Percentiles rank a stretch among this genome's conserved stretches.
Conservation (phyloP, 176 grass and related monocot genomes). For the Triticum turgidum region DNA sequence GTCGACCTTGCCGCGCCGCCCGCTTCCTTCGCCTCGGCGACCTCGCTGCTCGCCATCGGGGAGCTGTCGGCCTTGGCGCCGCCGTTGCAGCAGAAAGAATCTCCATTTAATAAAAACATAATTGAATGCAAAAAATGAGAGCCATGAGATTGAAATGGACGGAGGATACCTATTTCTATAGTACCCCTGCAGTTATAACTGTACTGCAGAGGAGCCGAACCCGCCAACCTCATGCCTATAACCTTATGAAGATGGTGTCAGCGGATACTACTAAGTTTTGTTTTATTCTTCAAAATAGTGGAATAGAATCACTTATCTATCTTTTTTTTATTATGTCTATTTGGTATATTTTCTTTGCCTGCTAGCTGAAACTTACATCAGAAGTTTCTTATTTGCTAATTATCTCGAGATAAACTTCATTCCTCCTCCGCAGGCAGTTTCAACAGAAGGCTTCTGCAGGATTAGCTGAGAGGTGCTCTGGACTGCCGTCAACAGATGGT, state of each 20-base stretch:
- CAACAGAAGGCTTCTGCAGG: slow-evolving; percentile 38
- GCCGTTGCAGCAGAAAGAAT: no score
- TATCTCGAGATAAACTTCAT: slow-evolving; percentile 19
- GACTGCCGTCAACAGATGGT: slow-evolving; percentile 33
- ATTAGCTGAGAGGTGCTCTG: slow-evolving; percentile 16
- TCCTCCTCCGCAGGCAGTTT: slow-evolving; percentile 60
- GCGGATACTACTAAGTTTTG: neutral
- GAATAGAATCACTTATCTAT: neutral
- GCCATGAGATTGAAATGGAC: no score
- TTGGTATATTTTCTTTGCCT: slow-evolving; percentile 2
- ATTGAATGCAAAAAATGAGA: no score
- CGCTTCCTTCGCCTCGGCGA: no score
- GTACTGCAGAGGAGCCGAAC: no score
- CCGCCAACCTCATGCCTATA: neutral
- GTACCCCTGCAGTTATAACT: no score
- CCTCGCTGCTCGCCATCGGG: no score
- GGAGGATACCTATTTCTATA: no score
- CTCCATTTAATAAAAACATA: no score
- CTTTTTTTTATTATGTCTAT: neutral
- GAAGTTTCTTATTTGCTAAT: neutral
- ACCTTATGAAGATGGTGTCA: neutral
- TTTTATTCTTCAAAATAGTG: neutral
- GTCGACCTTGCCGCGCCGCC: no score
- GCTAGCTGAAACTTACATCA: neutral
- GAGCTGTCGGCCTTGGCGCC: no score